Evolutionary conservation across 352 stramenopile species (phyloP).

Genomic region (Phytophthora sp.): DNA sequence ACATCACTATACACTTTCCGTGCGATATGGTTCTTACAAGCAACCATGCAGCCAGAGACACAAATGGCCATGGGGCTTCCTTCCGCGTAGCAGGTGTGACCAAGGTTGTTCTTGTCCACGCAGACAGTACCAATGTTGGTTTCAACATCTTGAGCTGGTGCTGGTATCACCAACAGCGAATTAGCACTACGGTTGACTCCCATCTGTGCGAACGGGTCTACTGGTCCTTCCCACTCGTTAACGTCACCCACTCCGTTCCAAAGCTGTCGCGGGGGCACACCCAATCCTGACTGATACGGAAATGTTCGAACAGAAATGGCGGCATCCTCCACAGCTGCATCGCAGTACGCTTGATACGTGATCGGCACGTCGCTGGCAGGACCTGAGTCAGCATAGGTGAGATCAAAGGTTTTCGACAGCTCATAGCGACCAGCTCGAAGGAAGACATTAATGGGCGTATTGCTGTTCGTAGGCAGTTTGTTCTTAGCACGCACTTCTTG

Average conservation of each 20-base stretch:
- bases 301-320: constrained; percentile 47
- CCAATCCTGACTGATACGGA: constrained; percentile 48
- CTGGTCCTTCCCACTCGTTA: constrained; percentile 48
- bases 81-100: constrained; percentile 69
- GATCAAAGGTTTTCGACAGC: constrained; percentile 59
- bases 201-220: constrained; percentile 69
- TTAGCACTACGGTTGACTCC: constrained; percentile 53
- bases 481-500: constrained; percentile 39
- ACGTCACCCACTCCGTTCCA: constrained; percentile 74
- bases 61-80: constrained; percentile 45
- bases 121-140: constrained; percentile 58
- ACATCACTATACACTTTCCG: constrained; percentile 47
- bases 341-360: constrained; percentile 78
- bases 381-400: constrained; percentile 51
- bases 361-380: constrained; percentile 31
- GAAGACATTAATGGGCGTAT: constrained; percentile 59
- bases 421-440: constrained; percentile 64
- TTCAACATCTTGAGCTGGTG: constrained; percentile 15
- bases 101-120: constrained; percentile 62
- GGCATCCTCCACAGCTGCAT: constrained; percentile 37
- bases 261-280: constrained; percentile 45
- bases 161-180: constrained; percentile 34
- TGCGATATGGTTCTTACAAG: constrained; percentile 52
- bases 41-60: constrained; percentile 61
- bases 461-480: constrained; percentile 21